Base-by-base conservation (phyloP, 768 basidiomycete species). In the Lactarius vividus region DNA sequence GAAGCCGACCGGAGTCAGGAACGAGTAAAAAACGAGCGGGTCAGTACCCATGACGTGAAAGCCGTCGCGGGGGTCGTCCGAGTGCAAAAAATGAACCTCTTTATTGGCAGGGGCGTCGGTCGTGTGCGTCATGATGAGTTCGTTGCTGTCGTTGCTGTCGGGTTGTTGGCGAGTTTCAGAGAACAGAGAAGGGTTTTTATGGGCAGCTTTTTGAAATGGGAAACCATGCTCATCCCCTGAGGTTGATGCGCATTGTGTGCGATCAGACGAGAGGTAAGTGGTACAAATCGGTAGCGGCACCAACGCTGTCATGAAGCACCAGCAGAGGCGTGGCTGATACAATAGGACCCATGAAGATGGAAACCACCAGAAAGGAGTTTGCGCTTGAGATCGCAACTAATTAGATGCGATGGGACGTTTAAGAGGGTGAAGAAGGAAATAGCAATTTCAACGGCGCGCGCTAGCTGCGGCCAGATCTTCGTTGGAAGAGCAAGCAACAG, bases 41-140 rank as follows among this genome's bases (percentile, higher is more conserved):
- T 77, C 78, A 75, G 84, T 84, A 46, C 88, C 87, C 70, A 90
- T 89, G 77, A 90, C 76, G 64, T 85, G 81, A 73, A 85, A 88
- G 64, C 79, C 81, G 63, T 83, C 72, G 62, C 88, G 84, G 54
- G 88, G 88, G 77, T 91, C 83, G 74, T 87, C 85, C 72, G 79
- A 79, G 62, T 88, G 86, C 56, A 87, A 87, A 80, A 90, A 91
- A 77, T 83, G 89, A 39, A 91, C 69, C 49, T 75, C 74, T 62
- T 52, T 49, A 52, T 61, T 68, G 29, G 54, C 13, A 9, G 57
- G 26, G 18, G 26, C 4, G 15, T 9, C 61, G 3, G 33, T 18
- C 10, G 23, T 1, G 15, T 52, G 52, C 10, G 33, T 23, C 57
- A 63, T 67, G 39, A 42, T 18, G 26, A 28, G 57, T 44, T 35